Evolutionary conservation across 805 yeast species (phyloP), one percentile per base, ranked within the genome.

Genomic region (Starmerella bombicola): DNA sequence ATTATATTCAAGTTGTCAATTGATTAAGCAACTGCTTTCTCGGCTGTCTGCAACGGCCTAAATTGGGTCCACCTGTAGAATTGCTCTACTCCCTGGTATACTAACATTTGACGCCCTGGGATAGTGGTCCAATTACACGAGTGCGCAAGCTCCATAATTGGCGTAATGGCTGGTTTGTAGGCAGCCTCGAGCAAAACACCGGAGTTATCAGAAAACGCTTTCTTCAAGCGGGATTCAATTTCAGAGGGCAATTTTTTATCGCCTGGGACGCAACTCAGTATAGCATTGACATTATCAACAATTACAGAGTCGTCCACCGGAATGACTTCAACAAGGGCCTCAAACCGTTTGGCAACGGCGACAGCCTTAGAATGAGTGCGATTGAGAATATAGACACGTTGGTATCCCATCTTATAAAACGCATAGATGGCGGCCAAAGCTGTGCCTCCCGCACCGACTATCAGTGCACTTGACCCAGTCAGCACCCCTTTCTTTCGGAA

Each of bases 381-480:
- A 65, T 86, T 88, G 43, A 82, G 57, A 66, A 88, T 67, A 64
- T 76, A 84, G 45, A 88, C 81, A 51, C 68, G 74, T 18, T 63
- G 52, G 59, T 93, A 83, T 2, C 95, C 95, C 66, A 88, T 63
- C 46, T 73, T 55, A 55, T 75, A 72, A 49, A 91, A 68, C 1
- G 98, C 96, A 59, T 73, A 85, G 13, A 82, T 74, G 0, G 96
- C 97, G 31, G 98, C 95, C 55, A 95, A 72, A 1, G 95, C 78
- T 20, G 99, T 86, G 33, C 99, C 99, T 31, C 99, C 99, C 17
- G 95, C 95, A 38, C 99, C 99, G 49, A 91, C 67, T 33, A 91
- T 80, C 44, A 86, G 63, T 24, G 95, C 96, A 42, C 70, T 63
- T 10, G 33, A 25, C 55, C 53, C 43, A 52, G 55, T 18, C 56